Percentiles rank a stretch among this genome's conserved stretches.
Conservation (phyloP, 2,329 filamentous ascomycete species). For the Penicillium sp. region DNA sequence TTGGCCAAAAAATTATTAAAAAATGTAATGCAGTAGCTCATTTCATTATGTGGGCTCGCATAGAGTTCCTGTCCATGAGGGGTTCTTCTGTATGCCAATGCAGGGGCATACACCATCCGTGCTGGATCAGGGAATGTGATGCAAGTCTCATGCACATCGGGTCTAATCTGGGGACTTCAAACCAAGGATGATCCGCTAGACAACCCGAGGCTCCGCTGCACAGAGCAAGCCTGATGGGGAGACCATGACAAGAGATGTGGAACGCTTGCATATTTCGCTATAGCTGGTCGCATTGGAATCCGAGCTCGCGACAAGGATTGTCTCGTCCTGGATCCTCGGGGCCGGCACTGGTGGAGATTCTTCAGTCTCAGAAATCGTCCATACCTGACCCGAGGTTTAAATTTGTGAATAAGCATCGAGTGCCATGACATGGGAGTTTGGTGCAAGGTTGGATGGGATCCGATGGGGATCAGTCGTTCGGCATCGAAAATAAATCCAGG, state of each 20-base stretch:
- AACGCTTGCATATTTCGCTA: background rate
- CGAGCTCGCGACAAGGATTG: slow-evolving; percentile 11
- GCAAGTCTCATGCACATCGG: background rate
- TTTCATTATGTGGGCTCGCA: background rate
- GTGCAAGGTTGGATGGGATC: background rate
- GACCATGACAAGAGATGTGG: background rate
- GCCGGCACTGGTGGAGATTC: background rate
- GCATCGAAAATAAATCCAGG: slow-evolving; percentile 31
- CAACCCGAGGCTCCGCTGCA: background rate
- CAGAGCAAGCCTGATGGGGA: background rate
- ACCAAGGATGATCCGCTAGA: background rate
- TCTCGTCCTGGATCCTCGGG: background rate
- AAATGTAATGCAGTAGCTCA: background rate
- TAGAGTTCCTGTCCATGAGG: background rate
- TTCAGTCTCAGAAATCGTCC: background rate
- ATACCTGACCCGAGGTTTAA: slow-evolving; percentile 22
- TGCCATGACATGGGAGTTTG: background rate
- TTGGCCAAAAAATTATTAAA: background rate
- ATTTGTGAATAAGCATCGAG: slow-evolving; percentile 27
- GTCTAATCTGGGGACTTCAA: background rate
- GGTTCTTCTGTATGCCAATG: background rate
- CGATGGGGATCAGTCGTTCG: slow-evolving; percentile 28
- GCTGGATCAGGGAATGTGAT: background rate
- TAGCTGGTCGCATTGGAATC: slow-evolving; percentile 9
- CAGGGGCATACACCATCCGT: background rate